Evolutionary conservation across 2,329 filamentous ascomycete species (phyloP), one percentile per base, ranked within the genome.

Genomic region (Xylaria sp.): DNA sequence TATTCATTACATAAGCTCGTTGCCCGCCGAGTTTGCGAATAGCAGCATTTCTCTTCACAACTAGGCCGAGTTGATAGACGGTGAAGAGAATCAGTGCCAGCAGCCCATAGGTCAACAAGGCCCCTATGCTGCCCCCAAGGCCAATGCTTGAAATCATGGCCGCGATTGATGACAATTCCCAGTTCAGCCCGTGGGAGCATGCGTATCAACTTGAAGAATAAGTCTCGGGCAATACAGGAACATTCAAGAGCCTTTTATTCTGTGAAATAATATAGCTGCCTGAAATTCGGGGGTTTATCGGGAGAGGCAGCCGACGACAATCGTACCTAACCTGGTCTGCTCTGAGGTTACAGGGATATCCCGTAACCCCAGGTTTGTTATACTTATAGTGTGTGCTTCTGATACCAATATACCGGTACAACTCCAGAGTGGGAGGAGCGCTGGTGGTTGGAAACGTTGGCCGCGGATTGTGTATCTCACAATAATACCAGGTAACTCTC

Each of bases 1-100:
- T 66, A n/a, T 10, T 45, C n/a, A 69, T 25, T 5, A 64, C 12
- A 46, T 69, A 56, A 41, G 68, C 67, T 28, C 67, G 65, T 10
- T 60, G 65, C 9, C 70, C 70, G 8, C 70, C 70, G 10, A 68
- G 23, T 43, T 55, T 70, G n/a, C 70, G 67, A 43, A 72, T 72
- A 9, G 65, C 58, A 10, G 58, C 56, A 60, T 68, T 63, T 53
- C 52, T 62, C 34, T 36, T 63, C 13, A 46, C 55, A 10, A 25
- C 55, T 23, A 59, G 18, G 25, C 43, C 50, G 25, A 70, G 9
- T 32, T 62, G 66, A 39, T 70, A 68, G 15, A 23, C n/a, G 15
- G 60, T 9, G 34, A 62, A 68, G 56, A 63, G n/a, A 6, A 34
- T 10, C 5, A 69, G n/a, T 1, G 13, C 9, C 4, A 70, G 41